Evolutionary conservation across 441 rosid genomes (phyloP).

Genomic region (Bocquillonia castaneifolia): DNA sequence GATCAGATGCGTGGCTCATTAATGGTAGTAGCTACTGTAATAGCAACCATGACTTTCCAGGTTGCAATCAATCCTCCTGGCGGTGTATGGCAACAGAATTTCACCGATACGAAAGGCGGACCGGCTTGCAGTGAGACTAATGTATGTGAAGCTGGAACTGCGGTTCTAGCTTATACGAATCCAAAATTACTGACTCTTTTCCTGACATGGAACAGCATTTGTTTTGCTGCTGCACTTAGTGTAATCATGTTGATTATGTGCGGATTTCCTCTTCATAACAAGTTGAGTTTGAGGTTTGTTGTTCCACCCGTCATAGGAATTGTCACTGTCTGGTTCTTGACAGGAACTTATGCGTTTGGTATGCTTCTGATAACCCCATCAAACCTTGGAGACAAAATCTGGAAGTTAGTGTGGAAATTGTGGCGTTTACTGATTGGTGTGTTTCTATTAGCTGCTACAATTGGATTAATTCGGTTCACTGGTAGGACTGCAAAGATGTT

Average conservation of each 20-base stretch:
- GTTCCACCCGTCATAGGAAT: neutral
- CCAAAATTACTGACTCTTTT: neutral
- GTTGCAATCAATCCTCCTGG: conserved; percentile 35
- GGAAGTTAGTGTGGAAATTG: neutral
- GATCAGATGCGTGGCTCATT: conserved; percentile 33
- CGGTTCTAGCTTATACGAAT: conserved; percentile 14
- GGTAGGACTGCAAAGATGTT: neutral
- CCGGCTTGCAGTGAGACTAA: neutral
- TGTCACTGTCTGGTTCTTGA: neutral
- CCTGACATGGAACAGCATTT: neutral
- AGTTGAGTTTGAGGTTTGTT: neutral
- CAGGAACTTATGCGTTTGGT: neutral
- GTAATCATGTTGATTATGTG: neutral
- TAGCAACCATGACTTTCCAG: conserved; percentile 39
- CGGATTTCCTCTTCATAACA: conserved; percentile 11
- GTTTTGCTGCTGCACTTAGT: neutral
- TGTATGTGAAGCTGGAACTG: conserved; percentile 29
- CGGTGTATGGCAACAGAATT: conserved; percentile 32
- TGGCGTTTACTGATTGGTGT: neutral
- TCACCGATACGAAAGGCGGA: neutral
- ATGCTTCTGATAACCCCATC: neutral
- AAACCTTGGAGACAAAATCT: too few species aligned
- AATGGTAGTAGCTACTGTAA: conserved; percentile 35
- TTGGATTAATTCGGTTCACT: neutral
- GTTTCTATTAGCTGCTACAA: neutral